Conservation (phyloP, 345 rosid genomes). For the Acer yangbiense region DNA sequence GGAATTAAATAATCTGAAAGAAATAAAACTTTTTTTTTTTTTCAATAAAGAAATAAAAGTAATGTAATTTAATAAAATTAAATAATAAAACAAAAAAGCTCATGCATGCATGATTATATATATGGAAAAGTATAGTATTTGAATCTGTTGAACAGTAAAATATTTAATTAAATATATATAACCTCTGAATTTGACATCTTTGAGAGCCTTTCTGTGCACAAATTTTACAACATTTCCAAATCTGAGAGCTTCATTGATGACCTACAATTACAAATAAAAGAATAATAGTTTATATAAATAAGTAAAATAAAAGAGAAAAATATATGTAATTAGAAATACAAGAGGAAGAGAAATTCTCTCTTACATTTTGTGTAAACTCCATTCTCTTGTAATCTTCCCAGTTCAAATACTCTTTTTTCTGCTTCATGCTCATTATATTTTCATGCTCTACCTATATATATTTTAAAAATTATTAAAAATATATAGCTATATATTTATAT, state of each 20-base stretch:
- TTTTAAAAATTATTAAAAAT: too few relatives aligned
- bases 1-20: slow-evolving; percentile 49
- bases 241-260: slow-evolving; percentile 59
- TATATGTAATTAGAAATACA: not conserved
- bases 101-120: slow-evolving; percentile 29
- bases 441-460: slow-evolving; percentile 41
- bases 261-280: slow-evolving; percentile 41
- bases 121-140: not conserved
- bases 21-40: slow-evolving; percentile 3
- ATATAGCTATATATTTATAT: too few relatives aligned
- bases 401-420: slow-evolving; percentile 40
- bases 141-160: not conserved
- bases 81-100: slow-evolving; percentile 1
- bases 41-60: slow-evolving; percentile 11
- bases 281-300: not conserved
- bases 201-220: slow-evolving; percentile 63
- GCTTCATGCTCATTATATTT: slow-evolving; percentile 40
- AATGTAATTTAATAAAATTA: not conserved
- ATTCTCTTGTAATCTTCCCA: slow-evolving; percentile 59
- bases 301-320: not conserved
- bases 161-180: not conserved
- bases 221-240: slow-evolving; percentile 59
- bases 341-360: slow-evolving; percentile 4
- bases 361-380: slow-evolving; percentile 55
- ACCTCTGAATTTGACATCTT: slow-evolving; percentile 61